These are phyloP conservation scores for Saturnispora quitensis DNA, from an alignment of 805 yeast species.

Conservation along the genomic window DNA sequence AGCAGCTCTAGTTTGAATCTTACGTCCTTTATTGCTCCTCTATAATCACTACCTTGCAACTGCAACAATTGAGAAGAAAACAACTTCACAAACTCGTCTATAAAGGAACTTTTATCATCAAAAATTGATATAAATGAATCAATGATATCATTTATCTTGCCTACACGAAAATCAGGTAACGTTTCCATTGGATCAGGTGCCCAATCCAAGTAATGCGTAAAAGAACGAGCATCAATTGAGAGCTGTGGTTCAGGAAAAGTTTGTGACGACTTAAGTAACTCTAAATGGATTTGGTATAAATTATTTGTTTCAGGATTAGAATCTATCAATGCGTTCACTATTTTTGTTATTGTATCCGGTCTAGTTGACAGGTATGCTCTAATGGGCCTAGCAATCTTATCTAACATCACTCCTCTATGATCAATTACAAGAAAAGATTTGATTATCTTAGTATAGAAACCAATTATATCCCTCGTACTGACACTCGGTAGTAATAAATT, in stretches of 20 bases:
- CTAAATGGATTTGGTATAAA: conserved; percentile 39
- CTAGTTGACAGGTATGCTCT: conserved; percentile 62
- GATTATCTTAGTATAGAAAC: conserved; percentile 62
- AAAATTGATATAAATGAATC: conserved; percentile 64
- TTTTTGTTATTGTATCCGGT: conserved; percentile 57
- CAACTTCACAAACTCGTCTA: conserved; percentile 52
- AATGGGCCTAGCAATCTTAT: conserved; percentile 69
- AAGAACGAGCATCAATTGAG: not conserved
- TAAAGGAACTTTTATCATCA: conserved; percentile 58
- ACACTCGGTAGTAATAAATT: conserved; percentile 70
- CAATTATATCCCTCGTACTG: conserved; percentile 63
- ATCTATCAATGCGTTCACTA: conserved; percentile 65
- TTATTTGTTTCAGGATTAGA: conserved; percentile 30
- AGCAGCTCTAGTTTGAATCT: conserved; percentile 35
- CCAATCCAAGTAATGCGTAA: conserved; percentile 47
- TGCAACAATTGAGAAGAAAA: conserved; percentile 51
- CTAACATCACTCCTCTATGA: conserved; percentile 76
- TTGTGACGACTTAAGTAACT: conserved; percentile 6
- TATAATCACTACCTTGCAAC: conserved; percentile 31
- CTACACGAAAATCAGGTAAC: conserved; percentile 68
- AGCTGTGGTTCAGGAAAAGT: conserved; percentile 14
- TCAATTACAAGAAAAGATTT: conserved; percentile 68
- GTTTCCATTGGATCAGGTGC: conserved; percentile 85
- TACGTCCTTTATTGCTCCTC: conserved; percentile 30
- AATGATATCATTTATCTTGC: conserved; percentile 54